Percentiles rank a stretch among this genome's conserved stretches.
phyloP scores from a whole-genome alignment of 2,329 filamentous ascomycete species.

The Colletotrichum lentis region DNA sequence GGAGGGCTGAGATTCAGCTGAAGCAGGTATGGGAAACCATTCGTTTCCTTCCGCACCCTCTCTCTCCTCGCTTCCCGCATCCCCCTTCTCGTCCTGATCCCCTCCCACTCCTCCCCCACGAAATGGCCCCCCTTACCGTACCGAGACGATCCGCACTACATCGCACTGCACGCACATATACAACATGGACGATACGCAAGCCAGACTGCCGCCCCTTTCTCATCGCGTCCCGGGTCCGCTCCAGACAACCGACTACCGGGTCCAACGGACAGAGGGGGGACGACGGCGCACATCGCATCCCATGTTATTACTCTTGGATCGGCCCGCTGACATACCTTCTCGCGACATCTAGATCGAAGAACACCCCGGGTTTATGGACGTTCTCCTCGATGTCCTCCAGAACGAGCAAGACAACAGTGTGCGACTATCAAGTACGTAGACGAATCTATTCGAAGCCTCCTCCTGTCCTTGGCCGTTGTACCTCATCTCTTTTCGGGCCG shows the following conservation, averaged over 20 bases:
- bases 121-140: conserved; percentile 32
- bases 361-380: conserved; percentile 87
- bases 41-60: conserved; percentile 20
- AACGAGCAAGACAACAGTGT: conserved; percentile 85
- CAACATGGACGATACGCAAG: conserved; percentile 9
- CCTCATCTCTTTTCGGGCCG: not conserved
- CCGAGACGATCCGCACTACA: conserved; percentile 34
- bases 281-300: conserved; percentile 14
- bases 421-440: conserved; percentile 81
- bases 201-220: conserved; percentile 23
- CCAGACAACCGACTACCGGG: not conserved
- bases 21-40: conserved; percentile 72
- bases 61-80: conserved; percentile 15
- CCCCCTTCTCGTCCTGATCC: conserved; percentile 5
- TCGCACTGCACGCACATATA: conserved; percentile 27
- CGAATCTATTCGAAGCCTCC: conserved; percentile 39
- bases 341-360: conserved; percentile 77
- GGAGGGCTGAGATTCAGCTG: conserved; percentile 80
- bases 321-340: conserved; percentile 29
- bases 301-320: conserved; percentile 39
- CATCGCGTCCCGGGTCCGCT: conserved; percentile 25
- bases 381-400: conserved; percentile 88
- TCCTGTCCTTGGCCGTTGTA: conserved; percentile 13
- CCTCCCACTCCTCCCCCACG: conserved; percentile 32
- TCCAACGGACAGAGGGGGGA: not conserved